Evolutionary conservation across 371 early-diverging fungal genomes (phyloP), one percentile per base, ranked within the genome.

Genomic region (Saksenaea vasiformis): DNA sequence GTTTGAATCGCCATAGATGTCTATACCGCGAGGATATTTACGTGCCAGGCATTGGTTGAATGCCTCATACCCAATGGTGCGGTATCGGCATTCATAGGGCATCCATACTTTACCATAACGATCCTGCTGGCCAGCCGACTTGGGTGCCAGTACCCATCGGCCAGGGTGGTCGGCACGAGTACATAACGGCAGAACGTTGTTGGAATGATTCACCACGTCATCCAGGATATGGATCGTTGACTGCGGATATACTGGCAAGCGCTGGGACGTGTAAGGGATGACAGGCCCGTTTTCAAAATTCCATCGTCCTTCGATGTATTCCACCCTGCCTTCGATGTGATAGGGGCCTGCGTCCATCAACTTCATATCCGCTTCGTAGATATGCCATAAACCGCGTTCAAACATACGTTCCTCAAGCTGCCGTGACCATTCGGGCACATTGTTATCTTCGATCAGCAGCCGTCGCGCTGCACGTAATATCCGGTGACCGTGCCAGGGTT

Each of bases 1-100:
- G 54, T 85, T 83, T 1, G 85, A 85, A 59, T 85, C 85, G 17
- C 85, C 85, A 58, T 69, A 85, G 26, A 78, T 65, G 57, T 82
- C 76, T 13, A 83, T 60, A 9, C 73, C 72, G 4, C 53, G 38
- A 7, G 78, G 65, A 39, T 79, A 79, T 37, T 71, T 65, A 4
- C 62, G 54, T 5, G 68, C 54, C 7, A 77, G 61, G 57, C 85
- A 85, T 5, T 63, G 57, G 13, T 69, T 71, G 60, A 82, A 80
- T 2, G 74, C 69, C 22, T 65, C 62, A 56, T 85, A 80, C 14
- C 68, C 61, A 5, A 78, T 58, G 27, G 61, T 74, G n/a, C 77
- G 77, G 24, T 77, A 70, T 3, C 78, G 76, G 28, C 85, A 85
- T 0, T 28, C 35, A 51, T 76, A 83, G 1, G 85, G 85, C 8